phyloP scores from a whole-genome alignment of 73 alveolate species.

The Paramecium sexaurelia region DNA sequence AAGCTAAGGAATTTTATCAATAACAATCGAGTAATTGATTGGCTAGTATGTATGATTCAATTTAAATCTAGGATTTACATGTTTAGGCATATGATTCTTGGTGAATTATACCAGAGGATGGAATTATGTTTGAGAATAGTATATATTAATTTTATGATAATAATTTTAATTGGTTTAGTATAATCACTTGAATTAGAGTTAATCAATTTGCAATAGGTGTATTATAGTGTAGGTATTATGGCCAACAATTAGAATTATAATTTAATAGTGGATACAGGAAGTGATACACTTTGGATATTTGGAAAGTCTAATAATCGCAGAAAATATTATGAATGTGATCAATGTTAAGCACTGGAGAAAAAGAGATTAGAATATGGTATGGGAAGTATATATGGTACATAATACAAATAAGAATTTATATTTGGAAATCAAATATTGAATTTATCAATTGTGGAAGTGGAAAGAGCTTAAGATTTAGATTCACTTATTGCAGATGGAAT shows the following conservation, averaged over 20 bases:
- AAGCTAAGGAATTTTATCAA: too few relatives aligned
- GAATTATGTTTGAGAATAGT: background rate
- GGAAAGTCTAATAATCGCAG: background rate
- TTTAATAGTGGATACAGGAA: slow-evolving; percentile 12
- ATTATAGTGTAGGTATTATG: background rate
- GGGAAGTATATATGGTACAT: background rate
- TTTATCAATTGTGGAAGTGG: background rate
- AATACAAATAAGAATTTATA: background rate
- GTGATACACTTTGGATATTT: background rate
- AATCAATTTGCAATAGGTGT: background rate
- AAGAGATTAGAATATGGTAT: background rate
- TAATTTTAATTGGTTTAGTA: background rate
- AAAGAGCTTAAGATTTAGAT: background rate
- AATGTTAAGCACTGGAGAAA: background rate
- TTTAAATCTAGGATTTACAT: too few relatives aligned
- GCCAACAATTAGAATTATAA: background rate
- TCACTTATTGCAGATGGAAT: slow-evolving; percentile 7
- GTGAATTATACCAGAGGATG: background rate
- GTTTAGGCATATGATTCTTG: too few relatives aligned
- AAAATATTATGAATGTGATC: background rate
- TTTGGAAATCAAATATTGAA: background rate
- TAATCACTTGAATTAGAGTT: background rate
- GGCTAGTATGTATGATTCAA: too few relatives aligned
- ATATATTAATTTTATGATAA: background rate
- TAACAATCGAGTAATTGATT: too few relatives aligned